Evolutionary conservation across 805 yeast species (phyloP).

Genomic region (Starmerella floris): DNA sequence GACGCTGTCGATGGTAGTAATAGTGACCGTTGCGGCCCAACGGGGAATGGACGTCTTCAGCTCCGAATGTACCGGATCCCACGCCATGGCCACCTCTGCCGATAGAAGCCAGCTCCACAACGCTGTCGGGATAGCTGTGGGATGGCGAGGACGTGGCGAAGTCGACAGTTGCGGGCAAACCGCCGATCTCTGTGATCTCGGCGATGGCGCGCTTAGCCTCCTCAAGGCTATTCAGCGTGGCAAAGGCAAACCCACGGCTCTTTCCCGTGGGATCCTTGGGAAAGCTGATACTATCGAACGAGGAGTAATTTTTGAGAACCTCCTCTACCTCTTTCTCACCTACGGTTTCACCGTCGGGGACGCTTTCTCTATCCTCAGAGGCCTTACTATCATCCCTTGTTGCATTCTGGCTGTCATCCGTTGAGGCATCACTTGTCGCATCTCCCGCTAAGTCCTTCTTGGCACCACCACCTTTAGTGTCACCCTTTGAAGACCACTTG

Average conservation of each 20-base stretch:
- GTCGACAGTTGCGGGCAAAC: conserved; percentile 30
- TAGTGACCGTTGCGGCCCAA: too few relatives aligned
- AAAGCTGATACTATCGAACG: conserved; percentile 39
- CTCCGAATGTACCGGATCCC: too few relatives aligned
- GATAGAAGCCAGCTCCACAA: too few relatives aligned
- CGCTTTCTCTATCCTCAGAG: neutral
- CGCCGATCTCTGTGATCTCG: conserved; percentile 34
- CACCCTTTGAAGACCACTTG: too few relatives aligned
- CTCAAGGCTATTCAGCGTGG: conserved; percentile 34
- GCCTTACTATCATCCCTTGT: too few relatives aligned
- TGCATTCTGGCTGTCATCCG: neutral
- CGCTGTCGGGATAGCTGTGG: neutral
- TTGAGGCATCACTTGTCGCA: neutral
- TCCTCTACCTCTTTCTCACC: conserved; percentile 26
- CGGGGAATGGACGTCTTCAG: too few relatives aligned
- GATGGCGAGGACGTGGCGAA: conserved; percentile 27
- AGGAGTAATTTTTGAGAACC: conserved; percentile 36
- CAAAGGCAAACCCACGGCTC: conserved; percentile 45
- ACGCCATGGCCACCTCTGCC: too few relatives aligned
- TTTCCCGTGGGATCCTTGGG: conserved; percentile 33
- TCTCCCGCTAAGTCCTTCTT: neutral
- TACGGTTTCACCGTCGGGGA: neutral
- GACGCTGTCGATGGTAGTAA: too few relatives aligned
- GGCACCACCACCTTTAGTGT: too few relatives aligned
- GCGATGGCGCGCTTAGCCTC: conserved; percentile 37